Evolutionary conservation across 345 rosid species (phyloP), one percentile per base, ranked within the genome.

Genomic region (Lumnitzera littorea): DNA sequence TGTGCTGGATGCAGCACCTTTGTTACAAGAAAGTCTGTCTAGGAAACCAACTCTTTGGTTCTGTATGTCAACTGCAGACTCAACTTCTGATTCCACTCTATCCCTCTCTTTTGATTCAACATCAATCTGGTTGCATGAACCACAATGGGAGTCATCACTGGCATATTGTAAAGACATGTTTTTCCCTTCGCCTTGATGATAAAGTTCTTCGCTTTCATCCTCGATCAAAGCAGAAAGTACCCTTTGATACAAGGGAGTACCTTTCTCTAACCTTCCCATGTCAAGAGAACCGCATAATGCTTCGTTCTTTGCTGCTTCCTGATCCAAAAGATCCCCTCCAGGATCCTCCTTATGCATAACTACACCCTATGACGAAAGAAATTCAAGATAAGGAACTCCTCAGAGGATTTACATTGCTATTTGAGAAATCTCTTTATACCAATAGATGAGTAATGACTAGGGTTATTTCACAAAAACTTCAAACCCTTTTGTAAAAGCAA

Each of bases 131-230:
- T 86, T 90, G 63, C 97, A 94, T 24, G 97, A 88, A 77, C 96
- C 96, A 69, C 92, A 88, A 69, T 90, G 95, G 71, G 99, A 94
- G 75, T 88, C 97, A 79, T 94, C 99, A 64, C 99, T 90, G 23
- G 83, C 86, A 55, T 87, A 82, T 71, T 94, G 97, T 61, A 84
- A 83, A 56, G 91, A 75, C 74, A 84, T 66, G 67, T 78, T 86
- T 70, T 84, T 90, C 61, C 86, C 89, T 75, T 86, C 96, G 23
- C 68, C 57, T 12, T 75, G 79, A 50, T 70, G 78, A 76, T 63
- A 77, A 54, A 78, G 62, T 73, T 90, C 99, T 61, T 90, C 99
- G 66, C 68, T 73, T 64, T 88, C 99, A 70, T 90, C 99, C 72
- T 83, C 97, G 61, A 94, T 90, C 73, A 94, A 76, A 67, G 99